Evolutionary conservation across 2,329 filamentous ascomycete genomes (phyloP), one percentile per base, ranked within the genome.

Genomic region (Thelonectria discophora): DNA sequence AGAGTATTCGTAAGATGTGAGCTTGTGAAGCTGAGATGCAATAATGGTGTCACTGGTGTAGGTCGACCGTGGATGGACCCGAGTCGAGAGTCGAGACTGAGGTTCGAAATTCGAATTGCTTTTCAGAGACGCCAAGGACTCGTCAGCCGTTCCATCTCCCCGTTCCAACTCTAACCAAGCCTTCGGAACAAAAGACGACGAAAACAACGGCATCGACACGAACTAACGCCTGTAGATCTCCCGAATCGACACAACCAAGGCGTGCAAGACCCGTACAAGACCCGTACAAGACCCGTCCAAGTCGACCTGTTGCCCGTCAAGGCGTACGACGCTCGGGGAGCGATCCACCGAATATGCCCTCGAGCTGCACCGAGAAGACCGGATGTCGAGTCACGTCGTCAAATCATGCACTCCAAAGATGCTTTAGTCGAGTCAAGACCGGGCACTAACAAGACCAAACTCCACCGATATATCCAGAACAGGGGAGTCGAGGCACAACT

Each of bases 401-500:
- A 42, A n/a, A 9, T 39, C 13, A 46, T 18, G 39, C 15, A 20
- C 30, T 15, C 27, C 17, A 5, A 34, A 13, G 10, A 34, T 9
- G 32, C 7, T 30, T 21, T 40, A 7, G 24, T 24, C 24, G 56
- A 58, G 48, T 58, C 55, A 17, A 17, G 34, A n/a, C 12, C 11
- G 6, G 34, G 17, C 18, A n/a, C 52, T 55, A 55, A 30, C 13
- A 11, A 42, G 43, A 24, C 9, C 24, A 15, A 32, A 11, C 43
- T 55, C 43, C 53, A 55, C 53, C 24, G 13, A 27, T 21, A 30
- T 13, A n/a, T 30, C 54, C 46, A 21, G 46, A 56, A 49, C 45
- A 50, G 54, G 54, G 12, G 49, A 40, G 20, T 24, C 8, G 12
- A 56, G 54, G 54, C 54, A 56, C 54, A 56, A 56, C 54, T 34